Evolutionary conservation across 305 asterid species (phyloP), one percentile per base, ranked within the genome.

Genomic region (Solanum chacoense): DNA sequence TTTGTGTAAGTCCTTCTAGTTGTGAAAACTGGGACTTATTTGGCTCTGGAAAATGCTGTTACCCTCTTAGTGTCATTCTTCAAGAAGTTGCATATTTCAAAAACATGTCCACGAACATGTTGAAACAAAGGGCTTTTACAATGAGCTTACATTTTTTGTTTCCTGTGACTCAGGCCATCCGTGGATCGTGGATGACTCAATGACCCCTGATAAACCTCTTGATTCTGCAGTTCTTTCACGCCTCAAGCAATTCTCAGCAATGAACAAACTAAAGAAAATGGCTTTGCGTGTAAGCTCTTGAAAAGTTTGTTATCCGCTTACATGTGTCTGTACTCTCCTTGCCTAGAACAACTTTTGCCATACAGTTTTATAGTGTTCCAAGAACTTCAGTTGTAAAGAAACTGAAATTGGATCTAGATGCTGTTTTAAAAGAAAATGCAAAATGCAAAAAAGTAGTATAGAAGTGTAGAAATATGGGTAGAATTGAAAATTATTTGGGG

Each of bases 1-100:
- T 91, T 89, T 97, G 86, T 95, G 99, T 96, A 92, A 95, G 99
- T 87, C 85, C 78, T 77, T 28, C 45, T 22, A 84, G 50, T 84
- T 84, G 87, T 59, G 74, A 84, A 59, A 84, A 4, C 11, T 1
- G 40, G 35, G 50, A 84, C 50, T 22, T 80, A 40, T 80, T 80
- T 80, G 69, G 37, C 69, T 80, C 85, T 80, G 67, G 67, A 80
- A 80, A 80, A 42, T 40, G 37, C 26, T 26, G 85, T 80, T 80
- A 26, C 85, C 85, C 42, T 31, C 69, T 40, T 80, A 40, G n/a
- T 28, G 26, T 40, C 22, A n/a, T 24, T 13, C 35, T 79, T 79
- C 8, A 20, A 16, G 45, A 81, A 81, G 86, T 45, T 7, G 65
- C 34, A 24, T 78, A 13, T 78, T 78, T 78, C 63, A 37, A 37